phyloP scores from a whole-genome alignment of 1,284 basidiomycete species.

The Pseudozyma hubeiensis region DNA sequence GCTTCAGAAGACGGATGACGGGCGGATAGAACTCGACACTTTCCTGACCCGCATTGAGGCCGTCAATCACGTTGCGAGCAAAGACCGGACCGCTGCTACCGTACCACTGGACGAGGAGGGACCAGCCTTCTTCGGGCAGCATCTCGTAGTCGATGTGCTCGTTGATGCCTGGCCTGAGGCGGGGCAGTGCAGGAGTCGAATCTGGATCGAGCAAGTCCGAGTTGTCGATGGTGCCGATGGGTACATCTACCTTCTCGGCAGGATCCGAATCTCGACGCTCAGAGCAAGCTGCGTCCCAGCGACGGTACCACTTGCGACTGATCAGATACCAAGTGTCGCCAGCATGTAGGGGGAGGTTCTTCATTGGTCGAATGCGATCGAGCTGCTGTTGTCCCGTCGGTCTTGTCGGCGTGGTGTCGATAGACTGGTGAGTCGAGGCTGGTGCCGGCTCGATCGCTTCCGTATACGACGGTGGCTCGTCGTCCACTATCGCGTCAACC shows the following conservation, averaged over 20 bases:
- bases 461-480: slow-evolving; percentile 38
- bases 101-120: slow-evolving; percentile 79
- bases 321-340: slow-evolving; percentile 85
- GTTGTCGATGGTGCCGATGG: slow-evolving; percentile 82
- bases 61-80: slow-evolving; percentile 76
- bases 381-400: slow-evolving; percentile 43
- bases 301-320: slow-evolving; percentile 77
- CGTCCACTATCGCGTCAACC: slow-evolving; percentile 1
- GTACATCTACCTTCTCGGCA: slow-evolving; percentile 72
- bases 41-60: slow-evolving; percentile 68
- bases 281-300: slow-evolving; percentile 79
- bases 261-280: slow-evolving; percentile 78
- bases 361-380: slow-evolving; percentile 39
- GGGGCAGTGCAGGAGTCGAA: slow-evolving; percentile 35
- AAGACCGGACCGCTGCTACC: slow-evolving; percentile 74
- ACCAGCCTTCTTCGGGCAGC: slow-evolving; percentile 81
- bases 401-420: slow-evolving; percentile 1
- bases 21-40: slow-evolving; percentile 84
- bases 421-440: not conserved
- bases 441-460: slow-evolving; percentile 13
- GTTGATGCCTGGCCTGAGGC: slow-evolving; percentile 69
- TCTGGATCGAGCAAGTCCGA: slow-evolving; percentile 73
- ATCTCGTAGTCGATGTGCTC: slow-evolving; percentile 83
- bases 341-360: slow-evolving; percentile 70
- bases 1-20: slow-evolving; percentile 74